Evolutionary conservation across 192 early-diverging fungal species (phyloP).

Genomic region (Coemansia sp.): DNA sequence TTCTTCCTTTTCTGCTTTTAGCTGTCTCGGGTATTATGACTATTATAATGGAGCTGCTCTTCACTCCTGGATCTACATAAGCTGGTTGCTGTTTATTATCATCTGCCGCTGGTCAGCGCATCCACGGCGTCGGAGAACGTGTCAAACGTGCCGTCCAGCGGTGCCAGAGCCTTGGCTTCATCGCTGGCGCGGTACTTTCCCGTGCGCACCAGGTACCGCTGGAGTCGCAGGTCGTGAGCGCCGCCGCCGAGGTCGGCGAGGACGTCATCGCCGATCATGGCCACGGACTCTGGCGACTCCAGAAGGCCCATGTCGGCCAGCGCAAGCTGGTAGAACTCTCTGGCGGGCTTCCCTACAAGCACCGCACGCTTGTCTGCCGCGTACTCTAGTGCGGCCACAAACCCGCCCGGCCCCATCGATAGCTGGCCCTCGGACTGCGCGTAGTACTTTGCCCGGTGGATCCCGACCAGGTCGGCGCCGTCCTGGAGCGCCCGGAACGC

Average conservation of each 20-base stretch:
- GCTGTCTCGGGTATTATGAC: too few relatives aligned
- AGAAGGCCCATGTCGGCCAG: slow-evolving; percentile 67
- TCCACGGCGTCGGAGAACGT: slow-evolving; percentile 72
- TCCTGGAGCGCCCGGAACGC: slow-evolving; percentile 72
- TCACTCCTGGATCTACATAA: too few relatives aligned
- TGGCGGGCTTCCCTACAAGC: slow-evolving; percentile 82
- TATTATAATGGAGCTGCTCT: too few relatives aligned
- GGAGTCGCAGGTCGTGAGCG: slow-evolving; percentile 73
- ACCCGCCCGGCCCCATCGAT: slow-evolving; percentile 86
- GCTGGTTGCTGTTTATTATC: not conserved
- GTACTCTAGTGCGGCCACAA: slow-evolving; percentile 83
- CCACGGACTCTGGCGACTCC: slow-evolving; percentile 56
- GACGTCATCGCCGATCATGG: slow-evolving; percentile 90
- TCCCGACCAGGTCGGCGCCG: slow-evolving; percentile 70
- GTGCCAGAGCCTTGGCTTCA: slow-evolving; percentile 56
- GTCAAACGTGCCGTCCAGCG: slow-evolving; percentile 59
- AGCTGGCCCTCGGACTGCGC: slow-evolving; percentile 59
- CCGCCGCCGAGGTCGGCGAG: slow-evolving; percentile 79
- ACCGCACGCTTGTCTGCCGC: slow-evolving; percentile 64
- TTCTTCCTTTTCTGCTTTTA: not conserved
- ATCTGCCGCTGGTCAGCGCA: slow-evolving; percentile 30
- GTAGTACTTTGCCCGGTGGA: slow-evolving; percentile 84
- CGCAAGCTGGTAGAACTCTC: slow-evolving; percentile 75
- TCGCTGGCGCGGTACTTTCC: slow-evolving; percentile 83
- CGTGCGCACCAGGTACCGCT: slow-evolving; percentile 67